Conservation (phyloP, 2,329 filamentous ascomycete genomes). For the Colletotrichum scovillei region DNA sequence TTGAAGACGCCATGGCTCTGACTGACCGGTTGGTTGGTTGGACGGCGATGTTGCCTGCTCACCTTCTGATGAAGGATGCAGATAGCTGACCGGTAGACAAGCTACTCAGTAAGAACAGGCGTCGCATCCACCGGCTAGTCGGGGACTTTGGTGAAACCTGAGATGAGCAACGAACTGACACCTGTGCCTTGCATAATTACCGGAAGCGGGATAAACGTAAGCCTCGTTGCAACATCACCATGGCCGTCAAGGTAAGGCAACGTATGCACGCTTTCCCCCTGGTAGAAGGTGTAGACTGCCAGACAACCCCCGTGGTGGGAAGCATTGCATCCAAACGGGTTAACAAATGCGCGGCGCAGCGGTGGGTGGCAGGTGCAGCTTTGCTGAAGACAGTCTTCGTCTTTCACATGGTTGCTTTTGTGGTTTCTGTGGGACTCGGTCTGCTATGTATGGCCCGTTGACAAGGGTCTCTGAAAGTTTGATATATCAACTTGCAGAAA, state of each 20-base stretch:
- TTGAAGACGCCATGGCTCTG: background rate
- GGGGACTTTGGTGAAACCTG: slow-evolving; percentile 9
- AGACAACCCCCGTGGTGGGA: slow-evolving; percentile 6
- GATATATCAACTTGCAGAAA: slow-evolving; percentile 18
- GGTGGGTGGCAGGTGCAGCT: background rate
- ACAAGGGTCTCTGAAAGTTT: slow-evolving; percentile 18
- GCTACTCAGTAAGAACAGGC: background rate
- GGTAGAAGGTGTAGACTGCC: slow-evolving; percentile 1
- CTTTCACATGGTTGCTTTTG: background rate
- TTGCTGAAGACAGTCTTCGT: background rate
- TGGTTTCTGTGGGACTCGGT: background rate
- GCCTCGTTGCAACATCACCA: background rate
- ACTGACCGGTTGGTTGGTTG: background rate
- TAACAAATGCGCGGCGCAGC: background rate
- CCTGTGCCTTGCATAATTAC: slow-evolving; percentile 24
- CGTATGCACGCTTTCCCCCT: background rate
- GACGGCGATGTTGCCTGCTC: background rate
- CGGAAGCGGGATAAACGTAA: background rate
- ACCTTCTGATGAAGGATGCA: background rate
- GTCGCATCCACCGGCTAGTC: background rate
- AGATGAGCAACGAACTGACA: background rate
- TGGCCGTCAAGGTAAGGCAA: background rate
- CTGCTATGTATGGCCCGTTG: background rate
- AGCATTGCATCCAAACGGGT: background rate
- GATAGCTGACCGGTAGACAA: background rate